Evolutionary conservation across 257 asterid genomes (phyloP), one percentile per base, ranked within the genome.

Genomic region (Nemophila menziesii): DNA sequence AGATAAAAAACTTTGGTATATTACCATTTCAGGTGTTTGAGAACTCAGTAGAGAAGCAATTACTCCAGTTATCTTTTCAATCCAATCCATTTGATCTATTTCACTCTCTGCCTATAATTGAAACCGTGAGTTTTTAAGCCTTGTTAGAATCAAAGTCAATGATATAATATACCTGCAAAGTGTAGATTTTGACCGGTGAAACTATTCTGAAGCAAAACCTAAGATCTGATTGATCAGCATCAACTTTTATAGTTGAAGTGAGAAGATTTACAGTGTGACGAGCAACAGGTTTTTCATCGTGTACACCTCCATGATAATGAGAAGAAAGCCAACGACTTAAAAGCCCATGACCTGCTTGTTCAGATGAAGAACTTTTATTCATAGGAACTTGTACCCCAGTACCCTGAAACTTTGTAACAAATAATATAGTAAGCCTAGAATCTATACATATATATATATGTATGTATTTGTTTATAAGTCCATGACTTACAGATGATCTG

Each of bases 271-370:
- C 89, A 2, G 89, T 81, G 65, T 71, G 89, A 21, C 70, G 87
- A 52, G 89, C 92, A 54, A 64, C 82, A 33, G 87, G 43, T 71
- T 68, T 78, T 69, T 73, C 87, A 52, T 75, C 85, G 33, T 73
- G 75, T 62, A 76, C 86, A 46, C 84, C 82, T 20, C 94, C 92
- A 65, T 82, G 94, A 67, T 82, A 82, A 69, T 82, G 94, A 56
- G 94, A 75, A 44, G 94, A 82, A 40, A 82, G 92, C 92, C 87
- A 82, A 42, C 94, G 79, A 65, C 92, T 73, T 68, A 82, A 64
- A 42, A 82, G 55, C 47, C 94, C 94, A 11, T 83, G 51, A 38
- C 84, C 79, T n/a, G n/a, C n/a, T 29, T 76, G 71, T 63, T 82
- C 94, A 24, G 84, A 70, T 49, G 92, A 59, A 51, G 65, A 39